These are phyloP conservation scores for Pinus tabuliformis DNA, from an alignment of 75 land plant species.

Conservation along the genomic window DNA sequence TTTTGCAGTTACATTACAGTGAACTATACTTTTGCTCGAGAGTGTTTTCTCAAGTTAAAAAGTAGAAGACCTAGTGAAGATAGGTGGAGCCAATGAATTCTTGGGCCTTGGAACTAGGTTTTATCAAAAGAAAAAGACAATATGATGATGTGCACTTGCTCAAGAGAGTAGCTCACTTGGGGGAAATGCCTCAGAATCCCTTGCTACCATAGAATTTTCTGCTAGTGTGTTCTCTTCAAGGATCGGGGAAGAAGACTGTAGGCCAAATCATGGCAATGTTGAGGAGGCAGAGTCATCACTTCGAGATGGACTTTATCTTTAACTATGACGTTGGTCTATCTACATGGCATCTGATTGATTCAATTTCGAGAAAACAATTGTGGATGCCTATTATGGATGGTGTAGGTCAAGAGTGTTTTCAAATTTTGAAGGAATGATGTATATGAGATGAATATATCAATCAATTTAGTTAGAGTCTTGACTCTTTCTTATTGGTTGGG, in stretches of 20 bases:
- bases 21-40: neutral
- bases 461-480: neutral
- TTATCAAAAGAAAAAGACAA: too few relatives aligned
- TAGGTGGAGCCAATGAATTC: too few relatives aligned
- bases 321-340: slow-evolving; percentile 70
- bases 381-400: neutral
- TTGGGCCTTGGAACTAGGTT: too few relatives aligned
- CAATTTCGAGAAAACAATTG: neutral
- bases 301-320: slow-evolving; percentile 69
- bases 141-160: too few relatives aligned
- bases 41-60: neutral
- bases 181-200: slow-evolving; percentile 40
- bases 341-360: neutral
- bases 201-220: slow-evolving; percentile 48
- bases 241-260: slow-evolving; percentile 50
- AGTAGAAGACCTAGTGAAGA: neutral
- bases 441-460: neutral
- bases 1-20: neutral
- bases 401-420: neutral
- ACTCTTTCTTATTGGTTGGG: neutral
- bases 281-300: slow-evolving; percentile 93
- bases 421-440: neutral
- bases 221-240: slow-evolving; percentile 65
- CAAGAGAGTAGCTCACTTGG: too few relatives aligned
- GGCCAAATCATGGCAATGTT: slow-evolving; percentile 65